Evolutionary conservation across 768 basidiomycete genomes (phyloP).

Genomic region (Panellus pusillus): DNA sequence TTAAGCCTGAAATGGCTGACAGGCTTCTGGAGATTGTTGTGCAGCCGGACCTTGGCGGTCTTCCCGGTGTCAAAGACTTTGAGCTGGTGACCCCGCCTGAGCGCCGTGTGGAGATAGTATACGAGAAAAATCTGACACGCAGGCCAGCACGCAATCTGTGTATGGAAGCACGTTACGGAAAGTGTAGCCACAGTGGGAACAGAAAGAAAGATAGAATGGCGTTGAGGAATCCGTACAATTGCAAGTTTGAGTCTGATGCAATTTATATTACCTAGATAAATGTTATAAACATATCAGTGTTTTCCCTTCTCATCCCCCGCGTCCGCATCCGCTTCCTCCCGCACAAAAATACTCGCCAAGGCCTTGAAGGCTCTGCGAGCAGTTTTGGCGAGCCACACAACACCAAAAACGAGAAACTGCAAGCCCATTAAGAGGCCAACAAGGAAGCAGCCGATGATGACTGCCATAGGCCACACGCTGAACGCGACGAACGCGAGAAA

Average conservation of each 20-base stretch:
- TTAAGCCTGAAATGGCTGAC: background rate
- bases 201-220: too few species aligned
- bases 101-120: too few species aligned
- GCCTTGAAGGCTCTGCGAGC: slow-evolving; percentile 1
- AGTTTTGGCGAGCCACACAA: slow-evolving; percentile 7
- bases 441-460: slow-evolving; percentile 55
- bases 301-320: slow-evolving; percentile 5
- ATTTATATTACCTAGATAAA: background rate
- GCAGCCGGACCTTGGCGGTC: too few species aligned
- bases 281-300: background rate
- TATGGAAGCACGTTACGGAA: too few species aligned
- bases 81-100: too few species aligned
- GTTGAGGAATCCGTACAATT: too few species aligned
- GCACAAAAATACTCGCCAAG: background rate
- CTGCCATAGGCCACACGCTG: slow-evolving; percentile 61
- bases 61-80: too few species aligned
- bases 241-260: too few species aligned
- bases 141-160: too few species aligned
- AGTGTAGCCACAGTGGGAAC: too few species aligned
- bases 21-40: too few species aligned
- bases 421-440: slow-evolving; percentile 60
- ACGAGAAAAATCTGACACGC: too few species aligned
- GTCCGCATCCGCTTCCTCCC: background rate
- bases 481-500: slow-evolving; percentile 66
- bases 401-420: slow-evolving; percentile 33